Evolutionary conservation across 2,329 filamentous ascomycete genomes (phyloP).

Genomic region (Leptosphaerulina australis): DNA sequence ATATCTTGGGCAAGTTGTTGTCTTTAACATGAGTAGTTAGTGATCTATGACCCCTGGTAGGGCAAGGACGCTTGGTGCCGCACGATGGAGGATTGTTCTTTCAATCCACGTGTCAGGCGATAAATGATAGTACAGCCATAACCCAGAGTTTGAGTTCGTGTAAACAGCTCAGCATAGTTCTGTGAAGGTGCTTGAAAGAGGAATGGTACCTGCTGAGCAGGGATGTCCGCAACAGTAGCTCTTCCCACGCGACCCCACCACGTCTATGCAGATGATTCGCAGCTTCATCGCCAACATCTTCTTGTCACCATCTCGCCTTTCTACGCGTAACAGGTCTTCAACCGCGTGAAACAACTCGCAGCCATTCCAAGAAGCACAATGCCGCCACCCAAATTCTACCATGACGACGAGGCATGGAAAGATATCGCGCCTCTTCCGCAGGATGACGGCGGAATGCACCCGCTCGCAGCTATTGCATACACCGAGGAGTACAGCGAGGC

Average conservation of each 20-base stretch:
- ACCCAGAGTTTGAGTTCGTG: background rate
- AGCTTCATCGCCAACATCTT: constrained; percentile 14
- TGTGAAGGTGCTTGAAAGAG: constrained; percentile 12
- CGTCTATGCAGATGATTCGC: constrained; percentile 18
- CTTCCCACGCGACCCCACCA: constrained; percentile 17
- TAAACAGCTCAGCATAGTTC: constrained; percentile 16
- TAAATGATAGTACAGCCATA: background rate
- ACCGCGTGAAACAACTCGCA: background rate
- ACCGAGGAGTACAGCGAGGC: constrained; percentile 87
- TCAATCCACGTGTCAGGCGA: background rate
- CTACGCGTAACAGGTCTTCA: constrained; percentile 6
- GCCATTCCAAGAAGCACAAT: background rate
- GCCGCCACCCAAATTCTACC: constrained; percentile 54
- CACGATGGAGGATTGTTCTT: constrained; percentile 6
- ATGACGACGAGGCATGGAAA: constrained; percentile 77
- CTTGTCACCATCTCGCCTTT: constrained; percentile 4
- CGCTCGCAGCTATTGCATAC: constrained; percentile 92
- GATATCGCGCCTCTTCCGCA: constrained; percentile 83
- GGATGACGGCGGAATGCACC: constrained; percentile 74
- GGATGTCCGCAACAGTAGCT: constrained; percentile 5
- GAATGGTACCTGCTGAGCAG: constrained; percentile 12
- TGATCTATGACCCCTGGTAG: background rate
- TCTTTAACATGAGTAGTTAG: too few relatives aligned
- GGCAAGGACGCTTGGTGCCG: background rate
- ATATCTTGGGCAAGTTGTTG: background rate